Evolutionary conservation across 208 protist species (phyloP), one percentile per base, ranked within the genome.

Genomic region (Porcisia deanei): DNA sequence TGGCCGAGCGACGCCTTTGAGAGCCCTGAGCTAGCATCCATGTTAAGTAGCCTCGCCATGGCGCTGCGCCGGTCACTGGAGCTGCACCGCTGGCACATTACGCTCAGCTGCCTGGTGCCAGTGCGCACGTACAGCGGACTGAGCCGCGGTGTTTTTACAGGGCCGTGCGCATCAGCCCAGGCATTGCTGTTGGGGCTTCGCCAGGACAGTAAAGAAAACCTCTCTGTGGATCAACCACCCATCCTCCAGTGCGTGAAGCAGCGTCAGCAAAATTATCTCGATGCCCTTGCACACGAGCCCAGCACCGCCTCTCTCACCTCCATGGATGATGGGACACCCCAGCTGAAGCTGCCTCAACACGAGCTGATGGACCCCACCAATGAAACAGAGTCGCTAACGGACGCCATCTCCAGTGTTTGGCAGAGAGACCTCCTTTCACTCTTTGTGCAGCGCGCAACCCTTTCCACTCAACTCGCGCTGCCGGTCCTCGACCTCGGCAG

Each of bases 51-150:
- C 39, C 83, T 97, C 41, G 91, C 89, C 54, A 87, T 92, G 80
- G 91, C 89, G 43, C 80, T 97, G 20, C 84, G 92, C 61, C 91
- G 91, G 45, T 97, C 93, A 20, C 80, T 97, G 52, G 79, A 97
- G 73, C 60, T 88, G 55, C 93, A 97, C 66, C 91, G 93, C 63
- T 97, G 93, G 91, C 93, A 97, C 82, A 83, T 97, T 49, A 91
- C 83, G 25, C 54, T 94, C 10, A 92, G 81, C 52, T 97, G 93
- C 69, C 81, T 97, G 41, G 88, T 96, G 57, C 93, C 93, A 0
- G 88, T 95, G 39, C 57, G 83, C 52, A 97, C 90, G 47, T 97
- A 90, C 82, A 84, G 84, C 54, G 90, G 91, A 18, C 77, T 97
- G 30, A 96, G 88, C 73, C 86, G 91, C 41, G 93, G 91, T 45